Evolutionary conservation across 306 rosid genomes (phyloP), one percentile per base, ranked within the genome.

Genomic region (Inga leiocalycina): DNA sequence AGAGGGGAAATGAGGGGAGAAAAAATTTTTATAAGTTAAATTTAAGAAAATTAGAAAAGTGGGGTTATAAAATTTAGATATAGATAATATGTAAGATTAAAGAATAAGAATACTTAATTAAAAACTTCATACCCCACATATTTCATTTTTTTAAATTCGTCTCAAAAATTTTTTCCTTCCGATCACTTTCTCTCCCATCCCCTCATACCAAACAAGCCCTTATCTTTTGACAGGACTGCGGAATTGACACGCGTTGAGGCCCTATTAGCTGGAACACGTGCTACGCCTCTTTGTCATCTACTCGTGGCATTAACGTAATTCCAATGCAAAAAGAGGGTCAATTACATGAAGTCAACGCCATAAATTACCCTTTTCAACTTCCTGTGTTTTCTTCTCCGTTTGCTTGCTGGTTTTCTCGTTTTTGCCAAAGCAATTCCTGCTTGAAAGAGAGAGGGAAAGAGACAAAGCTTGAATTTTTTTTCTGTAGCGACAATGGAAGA

Each of bases 231-330:
- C 15, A 41, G 75, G 52, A 70, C 52, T 43, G 32, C 5, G 0
- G 17, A 41, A 3, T 2, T 41, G 17, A 41, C 75, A 70, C 51
- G 75, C 15, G 52, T 70, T 43, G 75, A 41, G 16, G 27, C 34
- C 30, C 75, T 43, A 70, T 39, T 70, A 70, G 75, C 75, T 4
- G 5, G 19, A 70, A 70, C 52, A 41, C 75, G 51, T 70, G 32
- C 74, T 0, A 0, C 30, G 2, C 10, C 35, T 6, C 13, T 62
- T 22, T 5, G 3, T 13, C 9, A 13, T 34, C 19, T 14, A 27
- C 0, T 6, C 6, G 19, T 68, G 49, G 74, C 74, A 17, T 19
- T 19, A 17, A 3, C 48, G 74, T 68, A 68, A 68, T 68, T 68
- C 24, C 19, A 10, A 9, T 4, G 2, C 12, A 37, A 68, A 34